Conservation (phyloP, 164 flowering plant genomes). For the Magnolia officinalis region DNA sequence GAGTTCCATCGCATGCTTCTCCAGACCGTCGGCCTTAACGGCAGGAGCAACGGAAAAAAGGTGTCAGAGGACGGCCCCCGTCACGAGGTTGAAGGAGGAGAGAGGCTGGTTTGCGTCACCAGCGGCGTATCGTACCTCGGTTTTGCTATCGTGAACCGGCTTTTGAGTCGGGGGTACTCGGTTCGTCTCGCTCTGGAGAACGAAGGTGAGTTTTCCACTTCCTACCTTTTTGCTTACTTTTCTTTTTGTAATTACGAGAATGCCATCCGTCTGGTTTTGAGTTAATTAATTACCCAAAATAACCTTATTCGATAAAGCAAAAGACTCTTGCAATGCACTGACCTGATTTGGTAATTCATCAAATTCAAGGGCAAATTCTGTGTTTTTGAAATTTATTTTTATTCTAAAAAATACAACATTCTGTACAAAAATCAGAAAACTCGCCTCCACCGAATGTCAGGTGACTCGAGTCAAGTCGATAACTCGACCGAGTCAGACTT, state of each 20-base stretch:
- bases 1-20: conserved; percentile 38
- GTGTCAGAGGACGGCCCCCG: background rate
- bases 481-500: no score
- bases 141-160: conserved; percentile 54
- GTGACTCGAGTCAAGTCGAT: no score
- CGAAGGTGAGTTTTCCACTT: conserved; percentile 36
- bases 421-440: no score
- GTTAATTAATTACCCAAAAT: background rate
- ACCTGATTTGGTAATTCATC: no score
- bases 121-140: conserved; percentile 73
- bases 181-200: conserved; percentile 62
- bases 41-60: conserved; percentile 6
- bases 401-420: no score
- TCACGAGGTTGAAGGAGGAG: background rate
- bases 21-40: conserved; percentile 21
- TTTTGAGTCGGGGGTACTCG: conserved; percentile 53
- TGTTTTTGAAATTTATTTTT: no score
- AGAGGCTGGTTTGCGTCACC: conserved; percentile 67
- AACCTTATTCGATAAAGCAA: background rate
- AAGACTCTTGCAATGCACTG: background rate
- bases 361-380: no score
- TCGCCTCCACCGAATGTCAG: no score
- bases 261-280: no score
- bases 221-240: background rate
- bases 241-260: background rate